Percentiles rank a stretch among this genome's conserved stretches.
Evolutionary conservation across 805 yeast genomes (phyloP).

Genomic region (Pichia cephalocereana): DNA sequence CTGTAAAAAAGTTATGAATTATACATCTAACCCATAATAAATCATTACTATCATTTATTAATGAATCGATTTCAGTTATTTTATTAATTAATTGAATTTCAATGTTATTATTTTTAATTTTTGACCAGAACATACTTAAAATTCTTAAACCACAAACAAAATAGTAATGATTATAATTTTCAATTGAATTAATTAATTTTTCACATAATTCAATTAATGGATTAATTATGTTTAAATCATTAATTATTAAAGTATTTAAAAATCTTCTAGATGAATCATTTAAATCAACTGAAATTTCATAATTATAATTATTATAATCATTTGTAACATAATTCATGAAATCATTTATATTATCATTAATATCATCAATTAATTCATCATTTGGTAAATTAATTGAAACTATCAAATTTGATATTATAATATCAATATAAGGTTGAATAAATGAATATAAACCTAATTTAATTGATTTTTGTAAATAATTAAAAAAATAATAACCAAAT

Average conservation of each 20-base stretch:
- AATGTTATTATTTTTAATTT: not conserved
- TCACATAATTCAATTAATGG: not conserved
- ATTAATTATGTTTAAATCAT: not conserved
- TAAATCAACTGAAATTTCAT: not conserved
- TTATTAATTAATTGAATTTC: no score
- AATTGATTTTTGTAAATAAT: constrained; percentile 1
- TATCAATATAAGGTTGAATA: constrained; percentile 55
- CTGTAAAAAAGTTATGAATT: not conserved
- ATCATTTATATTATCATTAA: constrained; percentile 83
- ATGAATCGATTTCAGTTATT: not conserved
- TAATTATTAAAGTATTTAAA: not conserved
- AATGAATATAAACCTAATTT: constrained; percentile 12
- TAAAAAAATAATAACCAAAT: constrained; percentile 2
- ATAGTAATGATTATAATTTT: no score
- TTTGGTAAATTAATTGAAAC: constrained; percentile 69
- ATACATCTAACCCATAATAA: not conserved
- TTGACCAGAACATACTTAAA: not conserved
- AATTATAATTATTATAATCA: not conserved
- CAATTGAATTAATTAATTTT: not conserved
- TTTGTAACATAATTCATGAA: constrained; percentile 36
- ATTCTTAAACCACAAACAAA: not conserved
- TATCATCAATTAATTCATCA: constrained; percentile 58
- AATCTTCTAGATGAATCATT: not conserved
- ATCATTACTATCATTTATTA: not conserved
- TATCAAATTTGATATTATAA: constrained; percentile 60